These are phyloP conservation scores for Sphaerulina musiva DNA, from an alignment of 2,329 filamentous ascomycete species.

Conservation along the genomic window DNA sequence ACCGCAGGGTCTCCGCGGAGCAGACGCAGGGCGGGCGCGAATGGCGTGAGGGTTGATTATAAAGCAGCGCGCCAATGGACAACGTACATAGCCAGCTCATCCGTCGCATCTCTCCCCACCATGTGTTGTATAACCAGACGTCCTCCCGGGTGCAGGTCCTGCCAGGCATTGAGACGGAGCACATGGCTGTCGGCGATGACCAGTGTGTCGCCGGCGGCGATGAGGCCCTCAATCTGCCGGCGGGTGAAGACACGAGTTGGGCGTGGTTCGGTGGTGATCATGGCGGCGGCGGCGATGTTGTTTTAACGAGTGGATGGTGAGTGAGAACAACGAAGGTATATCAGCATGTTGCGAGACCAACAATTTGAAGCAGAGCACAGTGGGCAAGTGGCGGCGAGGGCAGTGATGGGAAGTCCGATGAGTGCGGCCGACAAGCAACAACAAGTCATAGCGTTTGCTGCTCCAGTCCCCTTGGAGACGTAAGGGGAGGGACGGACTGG, in stretches of 20 bases:
- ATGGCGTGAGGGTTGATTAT: conserved; percentile 48
- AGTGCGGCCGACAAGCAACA: no score
- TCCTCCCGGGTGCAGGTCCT: conserved; percentile 54
- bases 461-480: background rate
- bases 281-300: no score
- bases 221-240: conserved; percentile 45
- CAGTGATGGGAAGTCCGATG: background rate
- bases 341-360: background rate
- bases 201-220: conserved; percentile 51
- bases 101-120: conserved; percentile 54
- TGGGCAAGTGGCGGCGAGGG: background rate
- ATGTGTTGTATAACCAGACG: conserved; percentile 63
- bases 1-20: background rate
- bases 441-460: background rate
- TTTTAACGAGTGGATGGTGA: background rate
- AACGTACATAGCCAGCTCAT: conserved; percentile 53
- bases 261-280: background rate
- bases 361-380: background rate
- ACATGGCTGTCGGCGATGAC: conserved; percentile 52
- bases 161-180: conserved; percentile 53
- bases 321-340: background rate
- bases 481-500: no score
- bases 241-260: conserved; percentile 1
- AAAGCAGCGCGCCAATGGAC: conserved; percentile 55
- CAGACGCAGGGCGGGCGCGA: no score